Evolutionary conservation across 2,329 filamentous ascomycete species (phyloP), one percentile per base, ranked within the genome.

Genomic region (Dothistroma pini): DNA sequence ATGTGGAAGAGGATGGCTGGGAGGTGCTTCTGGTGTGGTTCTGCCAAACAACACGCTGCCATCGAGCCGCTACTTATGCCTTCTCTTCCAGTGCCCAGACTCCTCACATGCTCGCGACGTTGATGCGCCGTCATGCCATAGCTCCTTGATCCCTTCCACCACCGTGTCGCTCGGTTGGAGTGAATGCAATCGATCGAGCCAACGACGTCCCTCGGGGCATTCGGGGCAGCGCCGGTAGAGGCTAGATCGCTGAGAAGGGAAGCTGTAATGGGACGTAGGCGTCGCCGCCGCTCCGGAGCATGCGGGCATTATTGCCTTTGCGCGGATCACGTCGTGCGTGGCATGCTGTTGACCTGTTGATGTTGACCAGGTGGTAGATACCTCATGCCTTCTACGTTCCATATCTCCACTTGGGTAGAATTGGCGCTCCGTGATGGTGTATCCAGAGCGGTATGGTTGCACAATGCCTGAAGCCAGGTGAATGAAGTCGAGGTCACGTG

Each of bases 341-440:
- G 78, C 77, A 76, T 74, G 71, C 61, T 73, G 68, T 76, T 75
- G 74, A 74, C 76, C 75, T 77, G 75, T 76, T 76, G 70, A 73
- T 70, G 70, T 72, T 75, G 69, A 68, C 68, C 64, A 63, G 68
- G 68, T 66, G 66, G 25, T 73, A 74, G 75, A 74, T 76, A 66
- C 72, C 75, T 76, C 75, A 76, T 67, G 71, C 72, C 58, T 52
- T 59, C 59, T 61, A 61, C 65, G 58, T 56, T 59, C 64, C 60
- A 59, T 65, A 57, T 60, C 57, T 62, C 64, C 65, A 66, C 62
- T 64, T 59, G 57, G 52, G 57, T 60, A 55, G 60, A 62, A 61
- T 62, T 69, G 66, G 58, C 61, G 61, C 56, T 56, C 60, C 58
- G 56, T 48, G 32, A 31, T 51, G 29, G 53, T 52, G 34, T 48